Conservation (phyloP, 2,329 filamentous ascomycete species). For the Cryphonectria parasitica region DNA sequence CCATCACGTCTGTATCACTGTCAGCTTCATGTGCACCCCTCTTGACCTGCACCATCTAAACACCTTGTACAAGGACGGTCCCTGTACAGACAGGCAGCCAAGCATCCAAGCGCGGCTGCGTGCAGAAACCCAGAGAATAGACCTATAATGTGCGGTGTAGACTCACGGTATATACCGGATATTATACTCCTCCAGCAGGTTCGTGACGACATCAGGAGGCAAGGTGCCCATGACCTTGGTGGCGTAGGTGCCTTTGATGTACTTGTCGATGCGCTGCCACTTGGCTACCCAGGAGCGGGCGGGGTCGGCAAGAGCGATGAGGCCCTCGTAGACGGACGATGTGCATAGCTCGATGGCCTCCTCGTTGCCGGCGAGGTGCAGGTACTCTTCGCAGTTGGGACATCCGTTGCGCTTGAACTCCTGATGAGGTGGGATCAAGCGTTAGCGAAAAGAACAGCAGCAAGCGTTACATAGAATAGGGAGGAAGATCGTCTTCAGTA, state of each 20-base stretch:
- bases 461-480: neutral
- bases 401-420: conserved; percentile 88
- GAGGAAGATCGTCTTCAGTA: neutral
- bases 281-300: conserved; percentile 89
- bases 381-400: conserved; percentile 94
- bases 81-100: neutral
- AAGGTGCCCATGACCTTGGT: conserved; percentile 88
- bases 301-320: conserved; percentile 86
- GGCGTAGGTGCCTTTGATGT: conserved; percentile 88
- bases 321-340: conserved; percentile 91
- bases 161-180: conserved; percentile 69
- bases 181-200: conserved; percentile 65
- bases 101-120: neutral
- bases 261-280: conserved; percentile 90
- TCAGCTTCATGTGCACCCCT: conserved; percentile 3
- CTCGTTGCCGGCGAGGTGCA: conserved; percentile 76
- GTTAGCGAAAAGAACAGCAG: conserved; percentile 30
- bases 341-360: conserved; percentile 93
- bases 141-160: no score
- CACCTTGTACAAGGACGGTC: neutral
- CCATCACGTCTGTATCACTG: conserved; percentile 54
- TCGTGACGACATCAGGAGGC: conserved; percentile 65
- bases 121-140: neutral
- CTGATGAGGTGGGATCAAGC: conserved; percentile 45
- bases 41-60: no score